Conservation (phyloP, 106 monocot genomes). For the Platanthera guangdongensis region DNA sequence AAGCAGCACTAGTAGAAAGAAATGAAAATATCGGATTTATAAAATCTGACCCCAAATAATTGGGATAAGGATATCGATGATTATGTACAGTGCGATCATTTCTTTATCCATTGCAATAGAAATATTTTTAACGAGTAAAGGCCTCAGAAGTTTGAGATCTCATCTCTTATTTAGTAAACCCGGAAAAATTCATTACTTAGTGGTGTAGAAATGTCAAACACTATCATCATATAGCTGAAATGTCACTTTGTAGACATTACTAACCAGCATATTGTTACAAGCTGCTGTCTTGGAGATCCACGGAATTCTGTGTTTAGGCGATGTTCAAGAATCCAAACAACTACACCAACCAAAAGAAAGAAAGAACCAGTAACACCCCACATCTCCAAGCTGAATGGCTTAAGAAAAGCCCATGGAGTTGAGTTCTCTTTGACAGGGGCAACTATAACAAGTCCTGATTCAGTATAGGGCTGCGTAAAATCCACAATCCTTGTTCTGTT, state of each 20-base stretch:
- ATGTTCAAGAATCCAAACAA: constrained; percentile 68
- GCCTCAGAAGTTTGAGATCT: neutral
- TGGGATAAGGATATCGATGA: too few relatives aligned
- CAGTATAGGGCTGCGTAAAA: constrained; percentile 60
- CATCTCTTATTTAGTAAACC: neutral
- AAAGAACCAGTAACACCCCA: constrained; percentile 50
- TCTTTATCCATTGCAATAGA: too few relatives aligned
- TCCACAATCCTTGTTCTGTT: constrained; percentile 54
- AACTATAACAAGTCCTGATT: constrained; percentile 56
- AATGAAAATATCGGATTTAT: too few relatives aligned
- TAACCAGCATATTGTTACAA: constrained; percentile 51
- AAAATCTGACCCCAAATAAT: too few relatives aligned
- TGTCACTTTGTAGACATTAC: constrained; percentile 1
- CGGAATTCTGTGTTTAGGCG: constrained; percentile 39
- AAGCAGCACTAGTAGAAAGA: too few relatives aligned
- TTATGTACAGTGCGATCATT: too few relatives aligned
- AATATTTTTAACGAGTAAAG: neutral
- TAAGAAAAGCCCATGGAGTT: constrained; percentile 58
- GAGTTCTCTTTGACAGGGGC: constrained; percentile 31
- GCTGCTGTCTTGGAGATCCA: constrained; percentile 34
- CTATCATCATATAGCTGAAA: neutral
- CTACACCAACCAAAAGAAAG: constrained; percentile 41
- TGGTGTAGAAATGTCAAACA: neutral
- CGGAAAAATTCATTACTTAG: neutral
- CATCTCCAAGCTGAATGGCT: constrained; percentile 49